A percentile compares a stretch with the other conserved stretches of the same genome.
Conservation (phyloP, 441 rosid species). For the Hura crepitans region DNA sequence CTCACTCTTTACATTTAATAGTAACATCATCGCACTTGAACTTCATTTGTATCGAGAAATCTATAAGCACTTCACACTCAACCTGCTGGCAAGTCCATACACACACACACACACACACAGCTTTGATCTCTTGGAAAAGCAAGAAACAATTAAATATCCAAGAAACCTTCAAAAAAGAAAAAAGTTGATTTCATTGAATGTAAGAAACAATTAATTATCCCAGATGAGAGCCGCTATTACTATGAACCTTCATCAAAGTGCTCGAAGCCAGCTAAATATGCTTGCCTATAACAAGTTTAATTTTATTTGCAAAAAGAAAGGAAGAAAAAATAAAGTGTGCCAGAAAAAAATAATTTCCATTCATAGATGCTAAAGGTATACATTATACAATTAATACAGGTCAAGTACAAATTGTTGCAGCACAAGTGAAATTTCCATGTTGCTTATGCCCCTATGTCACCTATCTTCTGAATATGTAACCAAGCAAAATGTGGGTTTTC, state of each 20-base stretch:
- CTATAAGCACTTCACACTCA: no score
- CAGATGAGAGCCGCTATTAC: no score
- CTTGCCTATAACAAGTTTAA: neutral
- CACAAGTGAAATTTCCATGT: slow-evolving; percentile 16
- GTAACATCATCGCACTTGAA: no score
- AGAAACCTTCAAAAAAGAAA: neutral
- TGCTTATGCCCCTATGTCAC: slow-evolving; percentile 26
- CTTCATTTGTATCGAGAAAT: no score
- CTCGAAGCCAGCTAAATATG: neutral
- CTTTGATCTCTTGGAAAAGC: neutral
- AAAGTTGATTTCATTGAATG: no score
- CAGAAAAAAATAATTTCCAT: slow-evolving; percentile 18
- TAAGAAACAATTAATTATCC: no score
- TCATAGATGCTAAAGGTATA: slow-evolving; percentile 18
- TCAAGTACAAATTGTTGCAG: slow-evolving; percentile 29
- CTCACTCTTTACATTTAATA: no score
- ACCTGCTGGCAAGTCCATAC: no score
- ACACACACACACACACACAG: no score
- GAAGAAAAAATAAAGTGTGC: neutral
- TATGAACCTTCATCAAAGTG: neutral
- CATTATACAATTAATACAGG: slow-evolving; percentile 31
- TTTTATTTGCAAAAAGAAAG: slow-evolving; percentile 7
- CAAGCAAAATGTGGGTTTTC: slow-evolving; percentile 25
- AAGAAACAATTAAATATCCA: neutral
- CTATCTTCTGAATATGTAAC: slow-evolving; percentile 28